Evolutionary conservation across 73 alveolate species (phyloP).

Genomic region (Symbiodinium natans): DNA sequence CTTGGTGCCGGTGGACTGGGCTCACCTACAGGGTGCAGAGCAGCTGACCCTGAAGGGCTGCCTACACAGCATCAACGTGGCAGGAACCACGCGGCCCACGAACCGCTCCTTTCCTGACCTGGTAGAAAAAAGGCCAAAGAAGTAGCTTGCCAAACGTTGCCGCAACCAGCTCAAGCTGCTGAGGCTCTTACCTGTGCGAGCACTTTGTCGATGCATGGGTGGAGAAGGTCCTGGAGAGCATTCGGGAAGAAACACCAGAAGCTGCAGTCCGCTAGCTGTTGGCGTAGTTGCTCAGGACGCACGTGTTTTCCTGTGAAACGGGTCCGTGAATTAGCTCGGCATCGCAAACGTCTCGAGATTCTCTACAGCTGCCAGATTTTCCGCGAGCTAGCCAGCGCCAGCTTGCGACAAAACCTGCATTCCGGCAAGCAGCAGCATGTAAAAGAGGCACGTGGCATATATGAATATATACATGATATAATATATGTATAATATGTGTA

Average conservation of each 20-base stretch:
- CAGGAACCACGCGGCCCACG: slow-evolving; percentile 94
- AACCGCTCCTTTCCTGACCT: slow-evolving; percentile 13
- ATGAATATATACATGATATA: no score
- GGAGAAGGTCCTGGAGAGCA: slow-evolving; percentile 4
- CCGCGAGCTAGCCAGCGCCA: not conserved
- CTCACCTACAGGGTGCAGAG: slow-evolving; percentile 67
- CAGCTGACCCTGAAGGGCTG: slow-evolving; percentile 71
- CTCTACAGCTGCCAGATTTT: not conserved
- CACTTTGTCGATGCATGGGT: slow-evolving; percentile 50
- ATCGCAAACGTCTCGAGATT: not conserved
- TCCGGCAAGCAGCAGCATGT: not conserved
- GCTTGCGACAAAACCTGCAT: not conserved
- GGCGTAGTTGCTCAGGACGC: no score
- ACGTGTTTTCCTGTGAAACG: not conserved
- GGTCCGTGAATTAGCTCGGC: not conserved
- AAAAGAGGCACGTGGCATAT: not conserved
- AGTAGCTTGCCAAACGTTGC: not conserved
- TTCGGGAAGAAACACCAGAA: not conserved
- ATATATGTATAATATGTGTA: no score
- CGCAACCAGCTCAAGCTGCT: no score
- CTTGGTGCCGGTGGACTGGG: slow-evolving; percentile 76
- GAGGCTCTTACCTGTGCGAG: slow-evolving; percentile 71
- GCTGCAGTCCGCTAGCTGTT: not conserved
- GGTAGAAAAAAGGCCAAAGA: not conserved
- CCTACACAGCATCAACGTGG: slow-evolving; percentile 85